Evolutionary conservation across 2,329 filamentous ascomycete genomes (phyloP).

Genomic region (Pestalotiopsis sp.): DNA sequence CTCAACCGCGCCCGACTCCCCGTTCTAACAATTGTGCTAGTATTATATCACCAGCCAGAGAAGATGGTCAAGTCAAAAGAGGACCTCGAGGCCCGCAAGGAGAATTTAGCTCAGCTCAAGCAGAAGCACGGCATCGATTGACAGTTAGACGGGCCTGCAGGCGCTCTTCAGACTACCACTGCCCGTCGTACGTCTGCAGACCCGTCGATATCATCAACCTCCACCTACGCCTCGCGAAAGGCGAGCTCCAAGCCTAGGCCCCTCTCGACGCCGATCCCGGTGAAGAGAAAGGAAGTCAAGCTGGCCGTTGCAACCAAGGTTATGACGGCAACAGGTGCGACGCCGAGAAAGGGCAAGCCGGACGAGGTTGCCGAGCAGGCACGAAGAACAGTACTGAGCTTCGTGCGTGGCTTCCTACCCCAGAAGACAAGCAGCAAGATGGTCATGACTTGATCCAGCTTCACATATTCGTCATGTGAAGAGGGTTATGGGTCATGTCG

Average conservation of each 20-base stretch:
- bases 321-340: neutral
- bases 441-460: constrained; percentile 28
- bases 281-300: constrained; percentile 25
- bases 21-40: constrained; percentile 33
- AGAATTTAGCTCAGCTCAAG: constrained; percentile 98
- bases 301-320: constrained; percentile 16
- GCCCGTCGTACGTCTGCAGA: constrained; percentile 53
- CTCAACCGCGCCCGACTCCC: neutral
- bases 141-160: constrained; percentile 73
- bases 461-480: constrained; percentile 14
- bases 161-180: constrained; percentile 45
- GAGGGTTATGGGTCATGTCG: constrained; percentile 16
- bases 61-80: constrained; percentile 82
- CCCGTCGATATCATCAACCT: constrained; percentile 56
- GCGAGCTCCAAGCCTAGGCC: constrained; percentile 21
- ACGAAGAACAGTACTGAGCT: constrained; percentile 28
- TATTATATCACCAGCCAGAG: constrained; percentile 65
- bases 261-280: constrained; percentile 19
- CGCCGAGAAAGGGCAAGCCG: constrained; percentile 10
- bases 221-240: constrained; percentile 26
- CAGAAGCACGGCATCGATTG: constrained; percentile 98
- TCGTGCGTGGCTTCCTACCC: constrained; percentile 31
- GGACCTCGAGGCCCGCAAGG: constrained; percentile 89
- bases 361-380: constrained; percentile 24
- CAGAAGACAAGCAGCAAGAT: constrained; percentile 31